Percentiles rank a stretch among this genome's conserved stretches.
phyloP scores from a whole-genome alignment of 2,329 filamentous ascomycete species.

The Colletotrichum sp. region DNA sequence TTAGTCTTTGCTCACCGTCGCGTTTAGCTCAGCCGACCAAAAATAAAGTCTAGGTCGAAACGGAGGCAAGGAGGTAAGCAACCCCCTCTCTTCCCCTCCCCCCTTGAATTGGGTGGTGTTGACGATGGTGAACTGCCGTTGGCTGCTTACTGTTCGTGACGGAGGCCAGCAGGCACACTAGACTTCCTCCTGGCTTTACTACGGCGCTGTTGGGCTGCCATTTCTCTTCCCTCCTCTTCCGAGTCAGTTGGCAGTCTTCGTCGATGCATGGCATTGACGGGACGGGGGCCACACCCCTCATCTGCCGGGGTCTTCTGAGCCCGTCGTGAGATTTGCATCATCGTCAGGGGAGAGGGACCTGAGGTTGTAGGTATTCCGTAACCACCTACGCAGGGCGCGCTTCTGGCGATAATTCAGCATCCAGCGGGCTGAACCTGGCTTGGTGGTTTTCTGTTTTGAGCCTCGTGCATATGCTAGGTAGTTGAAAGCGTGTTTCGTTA shows the following conservation, averaged over 20 bases:
- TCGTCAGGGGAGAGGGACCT: neutral
- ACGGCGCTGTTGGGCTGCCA: neutral
- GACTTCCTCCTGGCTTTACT: neutral
- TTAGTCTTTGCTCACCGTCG: neutral
- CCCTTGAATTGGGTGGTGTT: neutral
- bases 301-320: neutral
- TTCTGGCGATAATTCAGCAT: neutral
- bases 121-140: neutral
- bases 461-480: conserved; percentile 10
- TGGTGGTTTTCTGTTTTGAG: conserved; percentile 6
- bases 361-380: neutral
- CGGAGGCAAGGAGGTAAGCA: neutral
- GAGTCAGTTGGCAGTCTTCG: neutral
- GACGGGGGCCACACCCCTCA: neutral
- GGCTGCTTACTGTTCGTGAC: neutral
- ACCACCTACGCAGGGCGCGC: neutral
- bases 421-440: neutral
- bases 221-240: neutral
- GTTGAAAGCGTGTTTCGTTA: neutral
- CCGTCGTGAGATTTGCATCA: neutral
- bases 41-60: conserved; percentile 11
- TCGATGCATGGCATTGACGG: neutral
- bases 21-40: neutral
- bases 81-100: neutral
- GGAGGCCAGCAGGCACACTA: neutral